These are phyloP conservation scores for Nelumbo lutea DNA, from an alignment of 164 flowering plant species.

Conservation along the genomic window DNA sequence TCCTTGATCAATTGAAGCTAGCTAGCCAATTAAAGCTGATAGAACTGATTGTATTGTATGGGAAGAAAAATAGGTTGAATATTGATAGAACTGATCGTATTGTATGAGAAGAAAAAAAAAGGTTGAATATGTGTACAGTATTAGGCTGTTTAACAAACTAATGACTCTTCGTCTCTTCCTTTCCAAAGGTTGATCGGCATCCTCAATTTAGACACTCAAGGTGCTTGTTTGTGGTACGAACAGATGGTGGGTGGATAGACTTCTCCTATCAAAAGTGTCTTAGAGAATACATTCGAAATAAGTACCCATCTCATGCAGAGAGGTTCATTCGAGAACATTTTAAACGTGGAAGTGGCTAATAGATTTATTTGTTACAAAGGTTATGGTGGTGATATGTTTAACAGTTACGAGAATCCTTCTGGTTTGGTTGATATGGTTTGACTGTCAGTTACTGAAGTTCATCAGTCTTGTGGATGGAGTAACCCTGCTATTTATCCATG, in stretches of 20 bases:
- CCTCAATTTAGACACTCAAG: slow-evolving; percentile 69
- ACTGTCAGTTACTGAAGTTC: too few species aligned
- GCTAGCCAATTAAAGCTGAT: too few species aligned
- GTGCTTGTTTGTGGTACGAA: slow-evolving; percentile 74
- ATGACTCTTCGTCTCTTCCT: background rate
- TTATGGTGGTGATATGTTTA: background rate
- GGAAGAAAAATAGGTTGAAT: too few species aligned
- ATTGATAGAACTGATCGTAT: too few species aligned
- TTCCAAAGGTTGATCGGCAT: slow-evolving; percentile 77
- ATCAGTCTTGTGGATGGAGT: too few species aligned
- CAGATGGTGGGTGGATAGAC: slow-evolving; percentile 84
- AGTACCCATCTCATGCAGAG: slow-evolving; percentile 77
- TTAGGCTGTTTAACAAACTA: background rate
- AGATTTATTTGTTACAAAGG: background rate
- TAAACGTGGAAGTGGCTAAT: slow-evolving; percentile 42
- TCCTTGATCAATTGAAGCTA: too few species aligned
- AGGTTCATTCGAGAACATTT: slow-evolving; percentile 61
- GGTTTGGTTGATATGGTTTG: too few species aligned
- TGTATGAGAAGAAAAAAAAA: too few species aligned
- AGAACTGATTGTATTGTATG: too few species aligned
- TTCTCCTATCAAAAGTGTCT: slow-evolving; percentile 88
- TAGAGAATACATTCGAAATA: slow-evolving; percentile 59
- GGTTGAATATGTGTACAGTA: background rate
- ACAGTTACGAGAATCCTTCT: too few species aligned
- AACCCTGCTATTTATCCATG: too few species aligned